Percentiles rank a stretch among this genome's conserved stretches.
These are phyloP conservation scores for Eucalyptus melliodora DNA, from an alignment of 345 rosid species.

Conservation along the genomic window DNA sequence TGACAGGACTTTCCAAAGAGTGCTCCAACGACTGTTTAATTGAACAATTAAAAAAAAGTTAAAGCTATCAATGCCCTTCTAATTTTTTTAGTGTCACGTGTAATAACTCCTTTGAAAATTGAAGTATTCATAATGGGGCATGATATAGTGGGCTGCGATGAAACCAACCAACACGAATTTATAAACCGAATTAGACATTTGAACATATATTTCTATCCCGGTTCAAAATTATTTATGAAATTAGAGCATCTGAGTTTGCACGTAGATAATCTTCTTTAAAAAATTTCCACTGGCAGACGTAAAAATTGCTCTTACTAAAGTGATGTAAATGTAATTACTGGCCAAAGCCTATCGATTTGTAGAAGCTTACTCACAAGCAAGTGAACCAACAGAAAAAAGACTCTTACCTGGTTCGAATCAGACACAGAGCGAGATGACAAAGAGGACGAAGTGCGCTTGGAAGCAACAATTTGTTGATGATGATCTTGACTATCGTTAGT, in stretches of 20 bases:
- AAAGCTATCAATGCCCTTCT: neutral
- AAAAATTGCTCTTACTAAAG: neutral
- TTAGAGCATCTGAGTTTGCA: neutral
- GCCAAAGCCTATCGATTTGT: neutral
- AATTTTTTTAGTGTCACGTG: neutral
- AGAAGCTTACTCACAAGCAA: neutral
- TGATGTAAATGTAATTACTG: neutral
- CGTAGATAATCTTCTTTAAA: neutral
- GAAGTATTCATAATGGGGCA: neutral
- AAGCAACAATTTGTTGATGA: neutral
- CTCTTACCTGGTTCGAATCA: constrained; percentile 15
- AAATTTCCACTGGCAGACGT: neutral
- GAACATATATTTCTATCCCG: neutral
- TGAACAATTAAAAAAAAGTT: too few species aligned
- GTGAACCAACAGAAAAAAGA: neutral
- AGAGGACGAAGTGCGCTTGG: constrained; percentile 3
- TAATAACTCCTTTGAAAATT: neutral
- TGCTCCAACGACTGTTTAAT: neutral
- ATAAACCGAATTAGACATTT: neutral
- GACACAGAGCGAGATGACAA: neutral
- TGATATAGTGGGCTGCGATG: neutral
- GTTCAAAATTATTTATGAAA: neutral
- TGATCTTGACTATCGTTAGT: neutral
- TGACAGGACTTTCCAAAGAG: neutral
- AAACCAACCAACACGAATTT: neutral